Evolutionary conservation across 345 rosid species (phyloP).

Genomic region (Chamaenerion angustifolium): DNA sequence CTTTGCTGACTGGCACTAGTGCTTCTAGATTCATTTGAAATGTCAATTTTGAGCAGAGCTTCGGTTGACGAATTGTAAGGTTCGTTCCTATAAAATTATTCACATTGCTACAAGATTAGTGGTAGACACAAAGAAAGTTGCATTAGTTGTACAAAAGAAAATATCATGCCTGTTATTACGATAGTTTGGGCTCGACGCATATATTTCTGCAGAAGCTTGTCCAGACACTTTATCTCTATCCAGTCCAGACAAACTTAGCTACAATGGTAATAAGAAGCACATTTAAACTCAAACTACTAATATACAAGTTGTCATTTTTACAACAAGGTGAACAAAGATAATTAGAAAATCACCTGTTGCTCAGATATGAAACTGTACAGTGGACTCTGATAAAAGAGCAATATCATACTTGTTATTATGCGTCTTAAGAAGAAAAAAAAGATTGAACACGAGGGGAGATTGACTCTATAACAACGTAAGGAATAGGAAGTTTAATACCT

Average conservation of each 20-base stretch:
- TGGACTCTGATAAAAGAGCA: conserved; percentile 58
- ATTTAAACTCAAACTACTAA: not conserved
- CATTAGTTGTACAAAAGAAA: too few species aligned
- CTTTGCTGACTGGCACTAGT: too few species aligned
- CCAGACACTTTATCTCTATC: conserved; percentile 84
- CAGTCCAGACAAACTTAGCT: conserved; percentile 62
- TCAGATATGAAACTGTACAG: conserved; percentile 75
- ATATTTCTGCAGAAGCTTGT: conserved; percentile 62
- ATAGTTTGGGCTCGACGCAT: conserved; percentile 18
- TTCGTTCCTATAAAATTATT: too few species aligned
- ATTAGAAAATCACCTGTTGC: conserved; percentile 45
- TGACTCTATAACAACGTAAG: conserved; percentile 4
- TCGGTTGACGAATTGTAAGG: too few species aligned
- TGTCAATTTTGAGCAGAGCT: too few species aligned
- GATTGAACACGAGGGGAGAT: conserved; percentile 5
- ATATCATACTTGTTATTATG: conserved; percentile 6
- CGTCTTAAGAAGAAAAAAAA: not conserved
- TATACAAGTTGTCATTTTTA: too few species aligned
- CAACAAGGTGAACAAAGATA: not conserved
- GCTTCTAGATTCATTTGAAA: too few species aligned
- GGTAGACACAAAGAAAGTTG: too few species aligned
- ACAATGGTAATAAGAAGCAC: conserved; percentile 9
- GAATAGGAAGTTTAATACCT: conserved; percentile 30
- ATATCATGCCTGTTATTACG: conserved; percentile 25
- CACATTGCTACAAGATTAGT: too few species aligned